Evolutionary conservation across 2,329 filamentous ascomycete species (phyloP), one percentile per base, ranked within the genome.

Genomic region (Apiospora arundinis): DNA sequence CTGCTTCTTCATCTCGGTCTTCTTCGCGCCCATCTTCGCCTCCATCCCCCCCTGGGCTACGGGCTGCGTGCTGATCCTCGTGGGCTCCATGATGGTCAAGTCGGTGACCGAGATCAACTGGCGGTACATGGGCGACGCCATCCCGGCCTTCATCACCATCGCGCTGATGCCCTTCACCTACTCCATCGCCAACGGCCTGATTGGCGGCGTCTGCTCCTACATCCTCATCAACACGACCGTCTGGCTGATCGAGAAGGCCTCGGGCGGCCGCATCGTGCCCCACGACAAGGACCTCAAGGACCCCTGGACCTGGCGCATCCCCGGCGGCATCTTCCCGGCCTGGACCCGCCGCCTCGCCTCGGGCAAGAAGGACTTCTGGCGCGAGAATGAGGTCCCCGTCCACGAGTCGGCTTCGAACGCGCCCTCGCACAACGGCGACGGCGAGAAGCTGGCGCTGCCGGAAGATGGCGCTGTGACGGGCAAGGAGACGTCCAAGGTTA

Each of bases 31-130:
- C 0, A 95, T 97, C 71, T 97, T 97, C 78, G 94, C 94, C 12
- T 95, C 93, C 0, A 96, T 97, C 71, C 94, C 94, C 5, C 92
- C 94, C 0, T 97, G 93, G 93, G 94, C 94, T 2, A 97, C 94
- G 0, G 94, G 94, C 67, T 95, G 92, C 79, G 95, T 95, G n/a
- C 87, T 97, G 37, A 88, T 97, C 75, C 90, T 97, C 49, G 93
- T 97, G 70, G 94, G 94, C n/a, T 91, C 91, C 25, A 92, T 97
- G 87, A 97, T 97, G 94, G 90, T 92, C 71, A 88, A 90, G 73
- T 88, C 93, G 0, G 92, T 93, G 16, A 89, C 89, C 21, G 92
- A 96, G 74, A 95, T 97, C 85, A 97, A 97, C 86, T 97, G 94
- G 94, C 86, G 86, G 66, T 97, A 97, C 82, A 86, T 94, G 73